A percentile compares a stretch with the other conserved stretches of the same genome.
phyloP scores from a whole-genome alignment of 2,329 filamentous ascomycete species.

The Pseudogymnoascus destructans region DNA sequence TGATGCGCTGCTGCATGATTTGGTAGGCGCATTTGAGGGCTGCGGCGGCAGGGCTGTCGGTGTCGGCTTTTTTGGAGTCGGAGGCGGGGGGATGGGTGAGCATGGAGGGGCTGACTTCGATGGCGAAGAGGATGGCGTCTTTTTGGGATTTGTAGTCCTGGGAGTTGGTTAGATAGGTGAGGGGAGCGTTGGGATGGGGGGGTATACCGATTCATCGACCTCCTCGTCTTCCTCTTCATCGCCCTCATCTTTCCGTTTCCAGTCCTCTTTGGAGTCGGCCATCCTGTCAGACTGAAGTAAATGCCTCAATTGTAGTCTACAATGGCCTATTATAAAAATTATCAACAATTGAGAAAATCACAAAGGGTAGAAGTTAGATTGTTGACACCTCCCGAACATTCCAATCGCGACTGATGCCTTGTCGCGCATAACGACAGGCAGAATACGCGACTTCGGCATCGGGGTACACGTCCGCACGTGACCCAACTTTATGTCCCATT shows the following conservation, averaged over 20 bases:
- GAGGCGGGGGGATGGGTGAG: constrained; percentile 50
- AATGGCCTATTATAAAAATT: not conserved
- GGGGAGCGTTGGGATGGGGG: not conserved
- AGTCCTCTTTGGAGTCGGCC: constrained; percentile 17
- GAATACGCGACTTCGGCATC: not conserved
- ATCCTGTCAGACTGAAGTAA: constrained; percentile 11
- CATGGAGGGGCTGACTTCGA: constrained; percentile 86
- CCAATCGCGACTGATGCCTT: constrained; percentile 6
- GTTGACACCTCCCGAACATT: not conserved
- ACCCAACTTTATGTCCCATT: not conserved
- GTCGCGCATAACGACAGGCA: constrained; percentile 3
- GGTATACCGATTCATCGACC: constrained; percentile 47
- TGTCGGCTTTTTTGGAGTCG: constrained; percentile 62
- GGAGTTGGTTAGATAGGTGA: constrained; percentile 11
- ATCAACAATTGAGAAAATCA: not conserved
- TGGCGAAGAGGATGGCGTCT: constrained; percentile 95
- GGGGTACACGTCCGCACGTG: not conserved
- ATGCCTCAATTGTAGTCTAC: not conserved
- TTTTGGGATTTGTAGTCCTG: constrained; percentile 84
- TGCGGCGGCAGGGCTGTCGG: constrained; percentile 65
- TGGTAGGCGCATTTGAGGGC: constrained; percentile 89
- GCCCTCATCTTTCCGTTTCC: constrained; percentile 26
- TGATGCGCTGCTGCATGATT: constrained; percentile 96
- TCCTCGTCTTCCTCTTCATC: constrained; percentile 61
- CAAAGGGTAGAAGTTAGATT: not conserved